These are phyloP conservation scores for Annulohypoxylon stygium DNA, from an alignment of 495 filamentous ascomycete genomes.

Conservation along the genomic window DNA sequence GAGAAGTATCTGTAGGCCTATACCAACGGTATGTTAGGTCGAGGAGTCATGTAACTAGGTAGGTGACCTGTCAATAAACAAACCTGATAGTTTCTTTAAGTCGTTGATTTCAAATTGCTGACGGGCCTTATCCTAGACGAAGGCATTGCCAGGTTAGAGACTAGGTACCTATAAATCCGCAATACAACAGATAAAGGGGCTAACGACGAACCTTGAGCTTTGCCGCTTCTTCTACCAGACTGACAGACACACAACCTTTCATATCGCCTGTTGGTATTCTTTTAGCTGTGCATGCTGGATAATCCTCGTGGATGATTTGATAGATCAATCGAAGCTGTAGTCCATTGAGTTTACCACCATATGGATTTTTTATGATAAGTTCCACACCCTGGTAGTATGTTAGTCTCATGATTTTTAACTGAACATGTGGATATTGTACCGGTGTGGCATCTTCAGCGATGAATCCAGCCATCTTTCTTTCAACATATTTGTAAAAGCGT, in stretches of 20 bases:
- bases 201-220: constrained; percentile 38
- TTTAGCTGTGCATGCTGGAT: constrained; percentile 65
- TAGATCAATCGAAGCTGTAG: constrained; percentile 75
- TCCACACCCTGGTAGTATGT: constrained; percentile 9
- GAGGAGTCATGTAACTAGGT: not conserved
- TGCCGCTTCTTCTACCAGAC: not conserved
- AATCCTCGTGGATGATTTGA: constrained; percentile 74
- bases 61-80: not conserved
- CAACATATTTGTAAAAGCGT: constrained; percentile 66
- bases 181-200: not conserved
- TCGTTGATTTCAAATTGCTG: constrained; percentile 1
- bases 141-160: constrained; percentile 6
- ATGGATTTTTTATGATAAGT: constrained; percentile 26
- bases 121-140: constrained; percentile 17
- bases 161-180: not conserved
- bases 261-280: constrained; percentile 13
- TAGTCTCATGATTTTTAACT: constrained; percentile 8
- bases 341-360: constrained; percentile 47
- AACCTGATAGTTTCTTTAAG: constrained; percentile 24
- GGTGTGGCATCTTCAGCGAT: not conserved
- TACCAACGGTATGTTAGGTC: not conserved
- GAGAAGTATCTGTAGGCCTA: constrained; percentile 76
- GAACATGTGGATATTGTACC: not conserved
- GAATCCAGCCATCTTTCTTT: constrained; percentile 65
- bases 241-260: constrained; percentile 17